A percentile compares a stretch with the other conserved stretches of the same genome.
phyloP scores from a whole-genome alignment of 352 stramenopile species.

The Globisporangium abappressorium region DNA sequence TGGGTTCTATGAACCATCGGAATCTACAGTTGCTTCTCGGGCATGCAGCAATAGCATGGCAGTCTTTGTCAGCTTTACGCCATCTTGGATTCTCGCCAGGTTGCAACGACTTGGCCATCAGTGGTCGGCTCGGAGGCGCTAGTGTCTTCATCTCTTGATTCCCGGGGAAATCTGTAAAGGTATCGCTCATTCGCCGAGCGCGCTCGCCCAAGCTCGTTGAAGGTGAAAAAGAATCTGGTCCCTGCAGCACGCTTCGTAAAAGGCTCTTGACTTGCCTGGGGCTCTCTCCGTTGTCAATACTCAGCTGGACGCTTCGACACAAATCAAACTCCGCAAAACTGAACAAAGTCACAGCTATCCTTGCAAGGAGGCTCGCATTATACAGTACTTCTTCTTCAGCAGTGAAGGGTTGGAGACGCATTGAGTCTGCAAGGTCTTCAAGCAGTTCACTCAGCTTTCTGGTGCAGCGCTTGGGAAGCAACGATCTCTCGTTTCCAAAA shows the following conservation, averaged over 20 bases:
- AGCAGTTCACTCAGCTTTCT: background rate
- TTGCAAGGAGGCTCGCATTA: background rate
- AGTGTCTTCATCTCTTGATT: background rate
- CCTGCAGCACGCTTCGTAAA: conserved; percentile 3
- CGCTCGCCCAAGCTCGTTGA: conserved; percentile 2
- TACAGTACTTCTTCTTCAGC: background rate
- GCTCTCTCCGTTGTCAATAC: conserved; percentile 1
- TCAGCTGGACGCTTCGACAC: background rate
- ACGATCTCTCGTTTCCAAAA: background rate
- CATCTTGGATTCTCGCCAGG: conserved; percentile 1
- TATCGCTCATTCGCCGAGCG: background rate
- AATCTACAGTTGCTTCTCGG: background rate
- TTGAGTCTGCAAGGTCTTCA: background rate
- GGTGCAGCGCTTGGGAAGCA: background rate
- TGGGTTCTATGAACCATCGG: conserved; percentile 26
- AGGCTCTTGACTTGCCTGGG: background rate
- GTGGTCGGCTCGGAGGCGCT: background rate
- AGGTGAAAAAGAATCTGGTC: background rate
- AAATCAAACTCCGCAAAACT: conserved; percentile 9
- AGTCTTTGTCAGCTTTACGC: conserved; percentile 3
- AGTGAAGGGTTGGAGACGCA: conserved; percentile 4
- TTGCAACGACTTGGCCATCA: background rate
- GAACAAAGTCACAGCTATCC: background rate
- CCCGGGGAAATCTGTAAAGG: background rate
- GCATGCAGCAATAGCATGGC: background rate